Evolutionary conservation across 176 grass and related monocot species (phyloP), one percentile per base, ranked within the genome.

Genomic region (Oryza rufipogon): DNA sequence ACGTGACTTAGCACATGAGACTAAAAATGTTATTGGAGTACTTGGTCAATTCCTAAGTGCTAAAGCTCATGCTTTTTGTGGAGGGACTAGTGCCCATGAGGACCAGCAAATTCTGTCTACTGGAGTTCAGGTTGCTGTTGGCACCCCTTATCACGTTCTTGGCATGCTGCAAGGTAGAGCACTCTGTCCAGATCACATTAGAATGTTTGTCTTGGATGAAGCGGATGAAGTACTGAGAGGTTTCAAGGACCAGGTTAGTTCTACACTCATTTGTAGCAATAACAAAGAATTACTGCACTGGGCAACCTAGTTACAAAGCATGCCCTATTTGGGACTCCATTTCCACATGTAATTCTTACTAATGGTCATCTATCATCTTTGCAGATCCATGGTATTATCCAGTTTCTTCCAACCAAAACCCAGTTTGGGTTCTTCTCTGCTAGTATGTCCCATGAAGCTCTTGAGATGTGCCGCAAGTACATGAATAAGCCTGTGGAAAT

Each of bases 161-260:
- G 85, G 93, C 61, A 78, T 91, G 87, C 41, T 96, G 32, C 54
- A 46, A 66, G 86, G 49, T 61, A 68, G 54, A 63, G 84, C 84
- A 36, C 72, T 93, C 28, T 82, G 79, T 54, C 81, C 89, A 64
- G 91, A 88, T 58, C 51, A 88, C 34, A 90, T 97, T 72, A 93
- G 66, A 81, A 93, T 93, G 91, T 74, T 93, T 78, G 63, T 97
- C 48, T 73, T 97, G 34, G 94, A 93, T 90, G 89, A 97, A 74
- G 91, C 94, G 51, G 94, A 90, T 88, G 89, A 97, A 70, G 83
- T 91, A 74, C 87, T 97, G 66, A 90, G 79, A 73, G 87, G 75
- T 81, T 93, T 83, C 79, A 97, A 93, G 89, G 85, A 93, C n/a
- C 84, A 93, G 91, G 94, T 97, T 66, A 38, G 75, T 84, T 60